These are phyloP conservation scores for Myriosclerotinia scirpicola DNA, from an alignment of 2,329 filamentous ascomycete species.

Conservation along the genomic window DNA sequence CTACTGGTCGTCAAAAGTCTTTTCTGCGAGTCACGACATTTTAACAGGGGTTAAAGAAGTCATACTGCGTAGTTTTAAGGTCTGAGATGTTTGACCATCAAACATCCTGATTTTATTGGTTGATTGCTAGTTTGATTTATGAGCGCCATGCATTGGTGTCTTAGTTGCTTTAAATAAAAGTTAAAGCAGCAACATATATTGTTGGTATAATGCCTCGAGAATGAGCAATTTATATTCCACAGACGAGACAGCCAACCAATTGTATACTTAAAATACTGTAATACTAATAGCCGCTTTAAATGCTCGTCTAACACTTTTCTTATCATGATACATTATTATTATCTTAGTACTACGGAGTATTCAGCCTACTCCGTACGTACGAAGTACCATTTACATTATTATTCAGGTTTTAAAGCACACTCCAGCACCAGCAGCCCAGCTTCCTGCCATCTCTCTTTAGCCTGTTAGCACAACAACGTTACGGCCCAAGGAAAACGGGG, in stretches of 20 bases:
- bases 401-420: background rate
- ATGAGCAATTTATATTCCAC: too few relatives aligned
- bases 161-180: background rate
- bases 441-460: conserved; percentile 4
- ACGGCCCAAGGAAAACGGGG: background rate
- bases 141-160: background rate
- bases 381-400: background rate
- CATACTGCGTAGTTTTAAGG: background rate
- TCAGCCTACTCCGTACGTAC: too few relatives aligned
- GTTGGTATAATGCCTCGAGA: too few relatives aligned
- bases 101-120: background rate
- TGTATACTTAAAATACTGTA: background rate
- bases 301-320: background rate
- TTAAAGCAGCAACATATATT: background rate
- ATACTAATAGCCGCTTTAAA: background rate
- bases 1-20: background rate
- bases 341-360: too few relatives aligned
- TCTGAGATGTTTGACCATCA: background rate
- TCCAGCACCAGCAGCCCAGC: background rate
- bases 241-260: background rate
- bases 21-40: background rate
- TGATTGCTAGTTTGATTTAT: background rate
- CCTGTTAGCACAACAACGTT: too few relatives aligned
- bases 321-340: background rate
- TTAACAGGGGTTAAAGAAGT: background rate